Evolutionary conservation across 2,329 filamentous ascomycete species (phyloP).

Genomic region (Madurella fahalii): DNA sequence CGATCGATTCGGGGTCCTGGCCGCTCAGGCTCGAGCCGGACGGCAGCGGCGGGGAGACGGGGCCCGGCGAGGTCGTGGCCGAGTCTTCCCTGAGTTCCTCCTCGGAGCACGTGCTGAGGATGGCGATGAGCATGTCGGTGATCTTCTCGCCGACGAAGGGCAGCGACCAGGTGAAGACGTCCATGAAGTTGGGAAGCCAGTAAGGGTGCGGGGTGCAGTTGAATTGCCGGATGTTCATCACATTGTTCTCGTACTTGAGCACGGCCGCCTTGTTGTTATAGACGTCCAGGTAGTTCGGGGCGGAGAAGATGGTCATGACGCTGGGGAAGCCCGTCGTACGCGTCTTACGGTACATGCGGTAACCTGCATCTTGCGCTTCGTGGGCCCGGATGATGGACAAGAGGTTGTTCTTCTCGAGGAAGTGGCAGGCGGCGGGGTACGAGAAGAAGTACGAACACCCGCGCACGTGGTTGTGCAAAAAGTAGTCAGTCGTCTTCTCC

Average conservation of each 20-base stretch:
- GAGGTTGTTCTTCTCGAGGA: constrained; percentile 98
- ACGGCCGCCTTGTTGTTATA: constrained; percentile 99
- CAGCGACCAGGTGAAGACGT: constrained; percentile 99
- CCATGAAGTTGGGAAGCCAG: constrained; percentile 99
- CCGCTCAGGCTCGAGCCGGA: constrained; percentile 19
- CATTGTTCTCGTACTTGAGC: constrained; percentile 99
- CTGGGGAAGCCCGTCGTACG: constrained; percentile 96
- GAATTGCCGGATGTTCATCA: constrained; percentile 99
- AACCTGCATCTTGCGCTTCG: constrained; percentile 96
- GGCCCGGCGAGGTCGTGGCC: constrained; percentile 62
- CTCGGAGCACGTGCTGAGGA: constrained; percentile 98
- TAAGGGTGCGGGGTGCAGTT: constrained; percentile 99
- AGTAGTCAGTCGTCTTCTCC: constrained; percentile 97
- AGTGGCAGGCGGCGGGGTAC: constrained; percentile 93
- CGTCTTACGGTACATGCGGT: constrained; percentile 99
- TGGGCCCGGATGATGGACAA: constrained; percentile 96
- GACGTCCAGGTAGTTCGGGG: constrained; percentile 96
- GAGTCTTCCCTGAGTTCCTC: constrained; percentile 92
- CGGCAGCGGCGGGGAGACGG: constrained; percentile 64
- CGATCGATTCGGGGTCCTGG: constrained; percentile 77
- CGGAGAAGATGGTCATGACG: constrained; percentile 99
- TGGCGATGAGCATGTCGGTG: constrained; percentile 98
- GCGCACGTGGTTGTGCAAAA: constrained; percentile 95
- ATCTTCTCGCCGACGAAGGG: constrained; percentile 99
- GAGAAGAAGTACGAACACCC: constrained; percentile 99